Evolutionary conservation across 2,329 filamentous ascomycete species (phyloP), one percentile per base, ranked within the genome.

Genomic region (Botrytis deweyae): DNA sequence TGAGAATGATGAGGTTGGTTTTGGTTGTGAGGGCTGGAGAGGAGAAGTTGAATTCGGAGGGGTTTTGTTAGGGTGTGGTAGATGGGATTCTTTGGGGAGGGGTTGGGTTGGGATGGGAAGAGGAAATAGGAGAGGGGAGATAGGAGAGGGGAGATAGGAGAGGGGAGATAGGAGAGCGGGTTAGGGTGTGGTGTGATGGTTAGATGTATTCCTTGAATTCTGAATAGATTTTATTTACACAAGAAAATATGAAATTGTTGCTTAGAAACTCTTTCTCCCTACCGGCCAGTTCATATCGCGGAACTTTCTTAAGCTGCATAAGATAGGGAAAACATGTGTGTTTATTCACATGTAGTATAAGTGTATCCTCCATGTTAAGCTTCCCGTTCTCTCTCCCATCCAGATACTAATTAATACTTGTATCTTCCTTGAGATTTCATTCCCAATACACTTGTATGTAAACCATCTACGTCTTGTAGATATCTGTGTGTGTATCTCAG

Each of bases 301-400:
- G 1, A 58, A 55, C 0, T n/a, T 3, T 29, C 6, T 58, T 58
- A 0, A 29, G 14, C 52, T 58, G n/a, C 4, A 4, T 3, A 18
- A 18, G 14, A 29, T 2, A 1, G n/a, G n/a, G n/a, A 4, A 3
- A 18, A 29, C 0, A 29, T 4, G 1, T 29, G 3, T 58, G 0
- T 58, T 58, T 9, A 9, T 3, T 58, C n/a, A 29, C 9, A 18
- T 18, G 3, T 58, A 29, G 14, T 29, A 58, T 33, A 29, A 29
- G 3, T 29, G n/a, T 58, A 55, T n/a, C 25, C 25, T 58, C 1
- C 14, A 29, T 58, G 6, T 2, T 3, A 18, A 33, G 4, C n/a
- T 16, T 9, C 7, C 2, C 25, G 4, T 18, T 55, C 52, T 58
- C 9, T 1, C n/a, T 29, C 6, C 0, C 1, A n/a, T 58, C n/a